A percentile compares a stretch with the other conserved stretches of the same genome.
Evolutionary conservation across 164 flowering plant species (phyloP).

Genomic region (Malania oleifera): DNA sequence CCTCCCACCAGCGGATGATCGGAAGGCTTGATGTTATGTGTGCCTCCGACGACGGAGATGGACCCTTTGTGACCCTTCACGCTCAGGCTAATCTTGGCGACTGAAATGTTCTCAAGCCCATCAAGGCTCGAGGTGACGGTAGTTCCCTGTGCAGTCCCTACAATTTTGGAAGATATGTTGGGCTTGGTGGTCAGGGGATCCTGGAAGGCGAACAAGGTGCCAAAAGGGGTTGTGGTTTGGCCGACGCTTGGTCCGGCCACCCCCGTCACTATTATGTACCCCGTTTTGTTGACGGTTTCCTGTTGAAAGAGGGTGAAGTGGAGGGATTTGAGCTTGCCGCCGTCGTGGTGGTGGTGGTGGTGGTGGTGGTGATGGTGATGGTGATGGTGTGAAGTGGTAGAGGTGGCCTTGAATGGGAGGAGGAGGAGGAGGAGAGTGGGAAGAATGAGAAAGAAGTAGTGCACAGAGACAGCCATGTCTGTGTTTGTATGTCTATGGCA

Average conservation of each 20-base stretch:
- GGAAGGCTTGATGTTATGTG: constrained; percentile 32
- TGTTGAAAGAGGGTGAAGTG: constrained; percentile 42
- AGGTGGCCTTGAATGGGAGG: background rate
- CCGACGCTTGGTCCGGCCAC: constrained; percentile 25
- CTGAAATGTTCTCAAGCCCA: constrained; percentile 31
- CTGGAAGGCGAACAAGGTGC: constrained; percentile 33
- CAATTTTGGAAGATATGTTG: constrained; percentile 20
- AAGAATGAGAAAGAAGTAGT: background rate
- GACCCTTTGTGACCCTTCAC: constrained; percentile 33
- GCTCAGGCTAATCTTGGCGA: constrained; percentile 32
- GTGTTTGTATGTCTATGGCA: too few species aligned
- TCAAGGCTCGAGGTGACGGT: constrained; percentile 29
- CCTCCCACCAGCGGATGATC: constrained; percentile 45
- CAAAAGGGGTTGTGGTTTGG: constrained; percentile 37
- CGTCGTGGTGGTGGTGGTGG: constrained; percentile 25
- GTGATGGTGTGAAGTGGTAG: background rate
- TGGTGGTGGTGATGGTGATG: constrained; percentile 2
- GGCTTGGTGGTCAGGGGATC: constrained; percentile 31
- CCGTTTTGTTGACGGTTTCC: constrained; percentile 39
- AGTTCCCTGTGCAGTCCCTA: constrained; percentile 30
- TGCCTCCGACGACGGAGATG: constrained; percentile 32
- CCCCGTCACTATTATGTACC: constrained; percentile 28
- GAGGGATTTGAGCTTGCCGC: constrained; percentile 25
- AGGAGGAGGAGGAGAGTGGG: constrained; percentile 11
- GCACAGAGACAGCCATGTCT: background rate